Percentiles rank a stretch among this genome's conserved stretches.
phyloP scores from a whole-genome alignment of 331 rosid genomes.

The Malus hybrid region DNA sequence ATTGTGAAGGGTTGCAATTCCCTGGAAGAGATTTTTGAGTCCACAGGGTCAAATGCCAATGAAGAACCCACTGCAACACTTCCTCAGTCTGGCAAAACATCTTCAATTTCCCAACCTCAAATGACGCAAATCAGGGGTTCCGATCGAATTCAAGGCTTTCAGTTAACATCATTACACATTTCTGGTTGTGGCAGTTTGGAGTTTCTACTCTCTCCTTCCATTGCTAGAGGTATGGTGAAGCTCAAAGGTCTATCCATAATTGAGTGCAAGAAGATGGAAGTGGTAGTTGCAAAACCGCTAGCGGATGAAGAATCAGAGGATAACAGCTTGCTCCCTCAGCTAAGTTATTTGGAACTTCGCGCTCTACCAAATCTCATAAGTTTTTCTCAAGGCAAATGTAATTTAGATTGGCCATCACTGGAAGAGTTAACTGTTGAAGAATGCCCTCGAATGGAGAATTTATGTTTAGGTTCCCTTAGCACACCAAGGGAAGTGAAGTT shows the following conservation, averaged over 20 bases:
- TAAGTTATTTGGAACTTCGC: constrained; percentile 2
- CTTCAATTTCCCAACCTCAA: constrained; percentile 7
- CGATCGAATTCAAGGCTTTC: constrained; percentile 11
- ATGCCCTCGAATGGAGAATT: constrained; percentile 13
- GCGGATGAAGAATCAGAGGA: constrained; percentile 4
- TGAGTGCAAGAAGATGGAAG: constrained; percentile 11
- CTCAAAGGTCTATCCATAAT: constrained; percentile 2
- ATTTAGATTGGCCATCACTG: constrained; percentile 10
- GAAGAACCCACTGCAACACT: not conserved
- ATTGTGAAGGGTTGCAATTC: not conserved
- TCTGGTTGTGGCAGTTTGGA: accelerated
- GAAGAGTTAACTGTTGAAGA: not conserved
- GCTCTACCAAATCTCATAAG: constrained; percentile 8
- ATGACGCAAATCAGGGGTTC: constrained; percentile 3
- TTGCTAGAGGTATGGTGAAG: not conserved
- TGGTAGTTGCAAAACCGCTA: not conserved
- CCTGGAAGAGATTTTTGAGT: constrained; percentile 18
- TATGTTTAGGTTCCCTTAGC: not conserved
- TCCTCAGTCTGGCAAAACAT: not conserved
- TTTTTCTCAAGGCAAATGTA: constrained; percentile 5
- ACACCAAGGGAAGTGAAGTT: not conserved
- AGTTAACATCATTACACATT: not conserved
- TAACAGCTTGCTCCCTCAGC: constrained; percentile 3
- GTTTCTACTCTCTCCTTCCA: not conserved
- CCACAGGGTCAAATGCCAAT: not conserved